phyloP scores from a whole-genome alignment of 345 rosid species.

The Bretschneidera sinensis region DNA sequence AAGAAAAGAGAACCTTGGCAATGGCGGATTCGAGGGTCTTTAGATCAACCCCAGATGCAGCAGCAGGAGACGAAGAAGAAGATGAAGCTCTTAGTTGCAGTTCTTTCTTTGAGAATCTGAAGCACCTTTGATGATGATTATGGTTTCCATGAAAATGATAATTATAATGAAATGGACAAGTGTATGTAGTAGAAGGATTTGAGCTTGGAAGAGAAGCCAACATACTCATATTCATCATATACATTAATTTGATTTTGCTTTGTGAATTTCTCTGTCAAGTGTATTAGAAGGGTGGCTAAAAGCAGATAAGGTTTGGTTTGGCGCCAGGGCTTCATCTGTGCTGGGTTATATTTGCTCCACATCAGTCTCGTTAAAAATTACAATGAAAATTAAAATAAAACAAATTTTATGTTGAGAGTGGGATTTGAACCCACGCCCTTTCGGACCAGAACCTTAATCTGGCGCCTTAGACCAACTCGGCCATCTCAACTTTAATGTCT shows the following conservation, averaged over 20 bases:
- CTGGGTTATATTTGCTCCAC: too few species aligned
- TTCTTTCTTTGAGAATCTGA: slow-evolving; percentile 5
- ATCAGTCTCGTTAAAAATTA: too few species aligned
- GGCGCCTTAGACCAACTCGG: slow-evolving; percentile 85
- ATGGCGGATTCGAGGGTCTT: slow-evolving; percentile 68
- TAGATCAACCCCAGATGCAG: slow-evolving; percentile 45
- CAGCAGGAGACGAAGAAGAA: slow-evolving; percentile 43
- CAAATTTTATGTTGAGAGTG: slow-evolving; percentile 73
- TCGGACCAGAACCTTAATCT: slow-evolving; percentile 83
- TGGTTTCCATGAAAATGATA: background rate
- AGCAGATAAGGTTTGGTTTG: too few species aligned
- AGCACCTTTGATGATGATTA: slow-evolving; percentile 1
- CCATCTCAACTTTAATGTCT: slow-evolving; percentile 77
- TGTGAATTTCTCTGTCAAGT: background rate
- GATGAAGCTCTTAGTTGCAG: slow-evolving; percentile 16
- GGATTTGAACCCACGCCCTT: slow-evolving; percentile 82
- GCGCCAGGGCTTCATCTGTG: too few species aligned
- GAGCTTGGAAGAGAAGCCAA: slow-evolving; percentile 2
- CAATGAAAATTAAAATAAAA: too few species aligned
- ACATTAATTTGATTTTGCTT: background rate
- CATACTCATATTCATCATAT: background rate
- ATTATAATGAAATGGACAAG: slow-evolving; percentile 13
- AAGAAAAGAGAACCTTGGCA: slow-evolving; percentile 35
- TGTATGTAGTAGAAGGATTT: slow-evolving; percentile 8
- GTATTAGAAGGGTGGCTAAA: too few species aligned